Evolutionary conservation across 768 basidiomycete species (phyloP).

Genomic region (Kwoniella bestiolae): DNA sequence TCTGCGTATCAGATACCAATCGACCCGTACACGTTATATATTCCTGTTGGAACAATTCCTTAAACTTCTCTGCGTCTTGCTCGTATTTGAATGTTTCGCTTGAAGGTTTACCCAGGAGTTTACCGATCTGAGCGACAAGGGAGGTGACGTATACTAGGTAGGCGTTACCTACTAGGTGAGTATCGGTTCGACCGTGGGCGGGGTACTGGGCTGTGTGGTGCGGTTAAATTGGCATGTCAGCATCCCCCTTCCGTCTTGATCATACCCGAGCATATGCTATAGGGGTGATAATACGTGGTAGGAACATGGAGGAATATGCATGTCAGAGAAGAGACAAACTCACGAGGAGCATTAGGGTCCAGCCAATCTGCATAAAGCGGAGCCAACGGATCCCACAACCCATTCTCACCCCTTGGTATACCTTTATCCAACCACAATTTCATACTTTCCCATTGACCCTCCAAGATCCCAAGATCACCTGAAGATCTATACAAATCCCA

Average conservation of each 20-base stretch:
- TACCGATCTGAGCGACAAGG: slow-evolving; percentile 31
- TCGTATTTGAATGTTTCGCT: slow-evolving; percentile 33
- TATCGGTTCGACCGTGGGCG: slow-evolving; percentile 38
- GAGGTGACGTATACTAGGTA: slow-evolving; percentile 46
- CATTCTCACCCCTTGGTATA: slow-evolving; percentile 34
- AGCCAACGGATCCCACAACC: slow-evolving; percentile 33
- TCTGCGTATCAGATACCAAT: slow-evolving; percentile 47
- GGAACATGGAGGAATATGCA: no score
- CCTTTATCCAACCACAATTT: slow-evolving; percentile 47
- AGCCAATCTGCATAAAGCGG: slow-evolving; percentile 39
- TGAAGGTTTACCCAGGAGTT: slow-evolving; percentile 28
- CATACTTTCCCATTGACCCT: slow-evolving; percentile 44
- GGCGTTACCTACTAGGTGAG: slow-evolving; percentile 47
- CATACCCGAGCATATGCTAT: no score
- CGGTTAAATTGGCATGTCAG: background rate
- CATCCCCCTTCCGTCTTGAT: slow-evolving; percentile 27
- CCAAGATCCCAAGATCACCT: slow-evolving; percentile 34
- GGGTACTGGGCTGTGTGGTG: slow-evolving; percentile 22
- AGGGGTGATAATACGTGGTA: slow-evolving; percentile 3
- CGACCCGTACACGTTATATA: slow-evolving; percentile 47
- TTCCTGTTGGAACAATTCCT: slow-evolving; percentile 36
- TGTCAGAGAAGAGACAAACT: background rate
- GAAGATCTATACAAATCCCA: slow-evolving; percentile 42
- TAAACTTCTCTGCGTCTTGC: slow-evolving; percentile 24
- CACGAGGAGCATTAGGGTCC: slow-evolving; percentile 34